phyloP scores from a whole-genome alignment of 2,329 filamentous ascomycete genomes.

The Lizonia empirigonia region DNA sequence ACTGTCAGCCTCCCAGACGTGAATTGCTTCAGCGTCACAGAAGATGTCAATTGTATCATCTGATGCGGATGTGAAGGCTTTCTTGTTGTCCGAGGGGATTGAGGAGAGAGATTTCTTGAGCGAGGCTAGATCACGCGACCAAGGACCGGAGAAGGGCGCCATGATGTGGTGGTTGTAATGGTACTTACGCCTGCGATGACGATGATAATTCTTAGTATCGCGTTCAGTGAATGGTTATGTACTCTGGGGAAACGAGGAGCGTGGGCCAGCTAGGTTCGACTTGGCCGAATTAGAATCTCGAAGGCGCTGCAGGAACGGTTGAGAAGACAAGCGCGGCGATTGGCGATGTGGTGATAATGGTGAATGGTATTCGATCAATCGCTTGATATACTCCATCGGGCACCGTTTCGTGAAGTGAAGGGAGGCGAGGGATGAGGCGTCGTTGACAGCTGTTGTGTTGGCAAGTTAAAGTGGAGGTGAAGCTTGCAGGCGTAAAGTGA shows the following conservation, averaged over 20 bases:
- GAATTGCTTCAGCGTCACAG: constrained; percentile 30
- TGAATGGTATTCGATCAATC: not conserved
- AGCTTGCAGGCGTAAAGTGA: not conserved
- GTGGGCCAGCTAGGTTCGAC: not conserved
- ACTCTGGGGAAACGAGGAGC: not conserved
- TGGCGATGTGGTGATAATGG: not conserved
- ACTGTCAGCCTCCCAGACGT: constrained; percentile 43
- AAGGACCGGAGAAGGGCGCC: constrained; percentile 34
- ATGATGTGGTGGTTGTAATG: constrained; percentile 10
- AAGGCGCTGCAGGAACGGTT: not conserved
- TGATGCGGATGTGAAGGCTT: constrained; percentile 28
- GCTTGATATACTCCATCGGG: constrained; percentile 17
- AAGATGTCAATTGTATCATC: constrained; percentile 27
- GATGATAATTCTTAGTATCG: not conserved
- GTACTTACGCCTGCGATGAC: constrained; percentile 14
- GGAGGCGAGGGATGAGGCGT: not conserved
- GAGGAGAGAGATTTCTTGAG: constrained; percentile 33
- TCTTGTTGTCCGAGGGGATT: constrained; percentile 34
- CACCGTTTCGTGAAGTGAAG: constrained; percentile 3
- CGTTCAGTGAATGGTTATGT: not conserved
- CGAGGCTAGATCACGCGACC: constrained; percentile 30
- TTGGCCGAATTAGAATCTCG: not conserved
- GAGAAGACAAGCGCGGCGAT: not conserved
- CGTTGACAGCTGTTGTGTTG: not conserved
- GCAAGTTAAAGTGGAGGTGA: not conserved